Evolutionary conservation across 345 rosid species (phyloP), one percentile per base, ranked within the genome.

Genomic region (Psidium guajava): DNA sequence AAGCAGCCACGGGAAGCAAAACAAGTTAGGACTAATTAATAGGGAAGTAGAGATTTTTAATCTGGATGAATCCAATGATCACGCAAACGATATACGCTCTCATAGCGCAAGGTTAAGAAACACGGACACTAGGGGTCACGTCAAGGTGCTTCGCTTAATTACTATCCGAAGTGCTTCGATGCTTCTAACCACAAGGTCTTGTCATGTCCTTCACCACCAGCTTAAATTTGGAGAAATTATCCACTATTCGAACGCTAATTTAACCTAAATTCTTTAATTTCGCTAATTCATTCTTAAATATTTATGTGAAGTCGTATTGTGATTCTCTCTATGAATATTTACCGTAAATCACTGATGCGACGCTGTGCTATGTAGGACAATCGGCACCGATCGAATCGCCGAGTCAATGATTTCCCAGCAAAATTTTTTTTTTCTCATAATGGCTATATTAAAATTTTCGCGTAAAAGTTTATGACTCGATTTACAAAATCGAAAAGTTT

Each of bases 271-370:
- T 6, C 50, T 47, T 47, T 28, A 28, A 7, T 28, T 8, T 61
- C 32, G 4, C 0, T 0, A 2, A 28, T 61, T 61, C 11, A 28
- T 6, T 61, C 0, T 0, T 12, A n/a, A 59, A 61, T 27, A 0
- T 27, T 27, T 8, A 59, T 8, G 0, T 14, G 10, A 59, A 27
- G 6, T 59, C 28, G 3, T 27, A 14, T 27, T 14, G 2, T 3
- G 6, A 12, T 27, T 0, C 1, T 14, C 25, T 27, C 5, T 4
- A 3, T 0, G 1, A 3, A 16, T 14, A 32, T 8, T 64, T 11
- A 0, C 8, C 11, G 20, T 32, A 8, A 8, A 64, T 64, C 6
- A 16, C 2, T 3, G 1, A 16, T 32, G 36, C 36, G 36, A 4
- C 1, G 11, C 5, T 32, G 1, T 32, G 3, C 2, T 16, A 57